Evolutionary conservation across 78 protist species (phyloP).

Genomic region (Salpingoeca rosetta): DNA sequence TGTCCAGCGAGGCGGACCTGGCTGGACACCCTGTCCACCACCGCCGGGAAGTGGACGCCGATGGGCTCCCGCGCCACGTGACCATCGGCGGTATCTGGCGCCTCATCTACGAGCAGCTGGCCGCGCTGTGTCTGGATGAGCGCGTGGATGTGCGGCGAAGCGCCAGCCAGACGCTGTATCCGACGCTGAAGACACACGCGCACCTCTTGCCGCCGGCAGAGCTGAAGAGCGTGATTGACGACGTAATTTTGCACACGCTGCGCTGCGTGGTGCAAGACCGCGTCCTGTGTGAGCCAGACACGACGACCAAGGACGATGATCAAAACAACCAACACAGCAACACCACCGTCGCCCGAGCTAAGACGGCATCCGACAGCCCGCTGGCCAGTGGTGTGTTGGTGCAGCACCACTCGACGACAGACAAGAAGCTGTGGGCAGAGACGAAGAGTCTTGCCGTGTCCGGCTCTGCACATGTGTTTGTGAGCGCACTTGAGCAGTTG

Average conservation of each 20-base stretch:
- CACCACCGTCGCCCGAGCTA: too few species aligned
- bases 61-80: not conserved
- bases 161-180: conserved; percentile 19
- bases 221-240: not conserved
- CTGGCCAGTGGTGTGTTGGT: not conserved
- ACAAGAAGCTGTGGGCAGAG: not conserved
- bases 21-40: not conserved
- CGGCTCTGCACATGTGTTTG: not conserved
- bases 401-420: not conserved
- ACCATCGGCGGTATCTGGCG: conserved; percentile 7
- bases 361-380: too few species aligned
- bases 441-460: not conserved
- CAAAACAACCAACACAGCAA: too few species aligned
- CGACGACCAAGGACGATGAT: too few species aligned
- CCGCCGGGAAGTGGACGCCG: not conserved
- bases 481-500: not conserved
- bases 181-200: not conserved
- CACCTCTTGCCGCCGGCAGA: not conserved
- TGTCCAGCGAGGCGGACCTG: too few species aligned
- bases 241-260: not conserved
- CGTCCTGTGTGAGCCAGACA: too few species aligned
- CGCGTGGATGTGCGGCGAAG: conserved; percentile 30
- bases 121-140: conserved; percentile 13
- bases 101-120: conserved; percentile 2
- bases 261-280: not conserved